Percentiles rank a stretch among this genome's conserved stretches.
Conservation (phyloP, 164 flowering plant genomes). For the Tetrastigma voinierianum region DNA sequence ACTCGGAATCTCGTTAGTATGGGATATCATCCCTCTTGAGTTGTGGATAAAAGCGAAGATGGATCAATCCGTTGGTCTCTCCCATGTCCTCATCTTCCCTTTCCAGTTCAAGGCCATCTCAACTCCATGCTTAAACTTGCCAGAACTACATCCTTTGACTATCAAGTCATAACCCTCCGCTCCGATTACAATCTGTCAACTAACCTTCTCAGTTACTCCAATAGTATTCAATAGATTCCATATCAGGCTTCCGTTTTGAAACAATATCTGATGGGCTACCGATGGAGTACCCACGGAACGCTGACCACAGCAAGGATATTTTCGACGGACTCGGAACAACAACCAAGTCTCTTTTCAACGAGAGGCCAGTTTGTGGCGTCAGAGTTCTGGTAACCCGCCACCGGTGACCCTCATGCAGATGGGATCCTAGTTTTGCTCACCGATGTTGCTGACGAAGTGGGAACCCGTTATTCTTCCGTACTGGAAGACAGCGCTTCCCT, state of each 20-base stretch:
- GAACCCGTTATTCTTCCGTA: slow-evolving; percentile 38
- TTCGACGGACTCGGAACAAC: not conserved
- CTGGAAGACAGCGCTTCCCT: slow-evolving; percentile 38
- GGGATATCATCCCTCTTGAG: too few relatives aligned
- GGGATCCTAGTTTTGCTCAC: slow-evolving; percentile 16
- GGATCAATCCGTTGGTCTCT: too few relatives aligned
- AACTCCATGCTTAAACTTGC: too few relatives aligned
- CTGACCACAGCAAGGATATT: slow-evolving; percentile 12
- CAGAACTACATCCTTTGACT: slow-evolving; percentile 7
- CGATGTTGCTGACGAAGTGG: slow-evolving; percentile 44
- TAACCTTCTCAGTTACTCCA: slow-evolving; percentile 21
- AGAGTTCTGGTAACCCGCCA: not conserved
- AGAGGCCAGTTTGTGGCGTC: slow-evolving; percentile 17
- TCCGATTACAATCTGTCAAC: slow-evolving; percentile 15
- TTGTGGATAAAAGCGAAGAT: too few relatives aligned
- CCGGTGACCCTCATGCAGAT: too few relatives aligned
- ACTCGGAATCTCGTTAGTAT: too few relatives aligned
- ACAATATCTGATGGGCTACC: too few relatives aligned
- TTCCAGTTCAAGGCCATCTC: too few relatives aligned
- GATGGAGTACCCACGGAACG: slow-evolving; percentile 19
- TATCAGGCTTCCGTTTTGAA: too few relatives aligned
- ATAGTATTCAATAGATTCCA: too few relatives aligned
- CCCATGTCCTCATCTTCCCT: slow-evolving; percentile 24
- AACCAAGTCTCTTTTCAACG: slow-evolving; percentile 17
- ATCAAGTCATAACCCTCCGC: slow-evolving; percentile 30